Base-by-base conservation (phyloP, 208 protist species). In the Acanthamoeba healyi region DNA sequence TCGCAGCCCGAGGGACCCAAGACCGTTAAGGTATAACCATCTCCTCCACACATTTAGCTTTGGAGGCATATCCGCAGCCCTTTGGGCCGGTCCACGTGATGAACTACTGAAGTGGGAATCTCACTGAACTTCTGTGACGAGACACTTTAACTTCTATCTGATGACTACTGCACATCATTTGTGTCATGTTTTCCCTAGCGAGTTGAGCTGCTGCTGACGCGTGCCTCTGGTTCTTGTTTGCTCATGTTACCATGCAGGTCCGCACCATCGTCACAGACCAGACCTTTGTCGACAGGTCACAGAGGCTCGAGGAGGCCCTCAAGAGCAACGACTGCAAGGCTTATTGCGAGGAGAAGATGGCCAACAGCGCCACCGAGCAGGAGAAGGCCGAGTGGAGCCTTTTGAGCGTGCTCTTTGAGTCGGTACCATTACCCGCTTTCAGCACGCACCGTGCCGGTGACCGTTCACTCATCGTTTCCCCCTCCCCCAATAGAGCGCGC, bases 361-460 rank as follows among this genome's bases (percentile, higher is more conserved):
- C 24, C 19, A 29, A 5, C 56, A 93, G 86, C 10, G 24, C 29
- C 22, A 32, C 15, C 14, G 88, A 93, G 32, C 81, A 94, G 29
- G 94, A 96, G 36, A 92, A 93, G n/a, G 34, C 67, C 22, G 96
- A 42, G 44, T 97, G 94, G 96, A 65, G 89, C 26, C 94, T 97
- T 56, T 29, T 97, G 38, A 94, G 93, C 36, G 96, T 96, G n/a
- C 79, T 96, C 26, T 97, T 97, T 82, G 92, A 96, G 17, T 54
- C 94, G 82, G 82, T 90, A 70, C 51, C 0, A 1, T 26, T 1
- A 36, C 34, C 5, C 63, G 12, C 5, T 36, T 72, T 29, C 22
- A n/a, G n/a, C n/a, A n/a, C n/a, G n/a, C n/a, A n/a, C n/a, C n/a
- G n/a, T n/a, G n/a, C n/a, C n/a, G n/a, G n/a, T n/a, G n/a, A n/a